Evolutionary conservation across 2,329 filamentous ascomycete genomes (phyloP).

Genomic region (Paecilomyces sp.): DNA sequence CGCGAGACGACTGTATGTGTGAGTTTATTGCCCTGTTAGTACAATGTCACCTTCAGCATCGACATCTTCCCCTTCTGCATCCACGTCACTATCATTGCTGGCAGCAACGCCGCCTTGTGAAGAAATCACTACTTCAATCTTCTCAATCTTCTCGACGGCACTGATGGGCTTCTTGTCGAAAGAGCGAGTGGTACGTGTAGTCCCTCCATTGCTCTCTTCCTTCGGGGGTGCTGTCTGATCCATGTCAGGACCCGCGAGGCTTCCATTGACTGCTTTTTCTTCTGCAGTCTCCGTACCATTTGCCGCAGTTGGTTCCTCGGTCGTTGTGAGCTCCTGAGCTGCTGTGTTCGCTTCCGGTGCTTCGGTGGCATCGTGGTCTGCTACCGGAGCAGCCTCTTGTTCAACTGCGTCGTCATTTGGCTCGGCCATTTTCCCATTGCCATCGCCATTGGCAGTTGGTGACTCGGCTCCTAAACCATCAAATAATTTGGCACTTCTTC

Average conservation of each 20-base stretch:
- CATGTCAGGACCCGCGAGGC: conserved; percentile 4
- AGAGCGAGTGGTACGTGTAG: conserved; percentile 9
- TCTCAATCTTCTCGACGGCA: conserved; percentile 14
- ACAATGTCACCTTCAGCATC: conserved; percentile 3
- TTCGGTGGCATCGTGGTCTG: conserved; percentile 4
- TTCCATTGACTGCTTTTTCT: conserved; percentile 1
- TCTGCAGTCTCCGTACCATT: conserved; percentile 9
- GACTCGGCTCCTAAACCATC: conserved; percentile 20
- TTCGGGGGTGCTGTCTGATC: conserved; percentile 9
- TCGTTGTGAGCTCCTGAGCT: conserved; percentile 19
- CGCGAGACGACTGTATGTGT: not conserved
- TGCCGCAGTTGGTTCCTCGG: not conserved
- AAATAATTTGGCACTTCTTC: conserved; percentile 26
- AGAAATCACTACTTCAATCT: conserved; percentile 18
- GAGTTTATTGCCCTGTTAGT: not conserved
- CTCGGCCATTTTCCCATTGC: conserved; percentile 16
- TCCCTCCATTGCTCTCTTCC: conserved; percentile 11
- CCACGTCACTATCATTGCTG: conserved; percentile 14
- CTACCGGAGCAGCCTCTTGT: conserved; percentile 5
- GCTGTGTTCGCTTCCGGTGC: conserved; percentile 8
- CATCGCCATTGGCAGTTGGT: conserved; percentile 15
- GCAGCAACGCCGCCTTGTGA: conserved; percentile 13
- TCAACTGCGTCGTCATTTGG: conserved; percentile 1
- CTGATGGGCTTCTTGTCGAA: not conserved
- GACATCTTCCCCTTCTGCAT: conserved; percentile 11